phyloP scores from a whole-genome alignment of 192 early-diverging fungal species.

The Podila clonocystis region DNA sequence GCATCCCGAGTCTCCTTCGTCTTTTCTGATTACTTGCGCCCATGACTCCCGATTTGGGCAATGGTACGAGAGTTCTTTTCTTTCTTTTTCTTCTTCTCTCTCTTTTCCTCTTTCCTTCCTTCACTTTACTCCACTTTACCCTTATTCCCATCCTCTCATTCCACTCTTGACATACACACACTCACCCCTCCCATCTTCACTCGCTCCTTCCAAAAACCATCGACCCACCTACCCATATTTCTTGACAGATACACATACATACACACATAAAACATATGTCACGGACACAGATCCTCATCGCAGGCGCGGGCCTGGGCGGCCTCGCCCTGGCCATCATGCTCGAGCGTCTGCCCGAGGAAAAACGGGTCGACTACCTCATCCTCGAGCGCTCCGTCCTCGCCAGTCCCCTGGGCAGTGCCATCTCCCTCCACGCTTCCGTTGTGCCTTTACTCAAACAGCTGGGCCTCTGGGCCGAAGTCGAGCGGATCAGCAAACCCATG shows the following conservation, averaged over 20 bases:
- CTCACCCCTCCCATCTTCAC: background rate
- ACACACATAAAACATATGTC: slow-evolving; percentile 2
- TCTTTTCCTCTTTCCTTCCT: background rate
- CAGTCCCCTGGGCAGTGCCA: slow-evolving; percentile 38
- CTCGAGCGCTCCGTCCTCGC: slow-evolving; percentile 24
- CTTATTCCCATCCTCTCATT: background rate
- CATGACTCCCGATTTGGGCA: too few relatives aligned
- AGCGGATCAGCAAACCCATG: slow-evolving; percentile 39
- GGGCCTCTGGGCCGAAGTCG: slow-evolving; percentile 34
- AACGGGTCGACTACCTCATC: slow-evolving; percentile 43
- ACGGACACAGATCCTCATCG: slow-evolving; percentile 37
- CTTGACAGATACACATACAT: background rate
- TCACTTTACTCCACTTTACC: background rate
- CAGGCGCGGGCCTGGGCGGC: slow-evolving; percentile 35
- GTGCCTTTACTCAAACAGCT: slow-evolving; percentile 38
- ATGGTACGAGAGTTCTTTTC: background rate
- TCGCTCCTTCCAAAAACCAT: too few relatives aligned
- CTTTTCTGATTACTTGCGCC: too few relatives aligned
- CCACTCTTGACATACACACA: background rate
- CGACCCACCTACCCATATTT: too few relatives aligned
- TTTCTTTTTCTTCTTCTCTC: background rate
- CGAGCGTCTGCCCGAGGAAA: slow-evolving; percentile 37
- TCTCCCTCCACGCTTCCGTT: slow-evolving; percentile 40
- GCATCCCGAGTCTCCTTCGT: too few relatives aligned
- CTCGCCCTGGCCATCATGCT: slow-evolving; percentile 40